These are phyloP conservation scores for Arabidopsis lyrata DNA, from an alignment of 441 rosid genomes.

Conservation along the genomic window DNA sequence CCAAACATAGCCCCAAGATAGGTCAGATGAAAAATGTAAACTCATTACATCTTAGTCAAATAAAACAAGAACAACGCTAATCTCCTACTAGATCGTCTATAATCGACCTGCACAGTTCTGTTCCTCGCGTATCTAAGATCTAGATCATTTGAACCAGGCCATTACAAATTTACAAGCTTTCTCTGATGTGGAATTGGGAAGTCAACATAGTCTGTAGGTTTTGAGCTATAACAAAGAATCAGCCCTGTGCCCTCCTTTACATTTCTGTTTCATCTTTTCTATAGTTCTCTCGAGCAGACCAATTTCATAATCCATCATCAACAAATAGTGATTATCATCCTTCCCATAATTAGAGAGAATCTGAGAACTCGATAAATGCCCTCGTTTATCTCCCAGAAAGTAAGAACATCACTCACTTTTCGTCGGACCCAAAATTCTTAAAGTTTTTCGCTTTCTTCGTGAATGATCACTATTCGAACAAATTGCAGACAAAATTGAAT, in stretches of 20 bases:
- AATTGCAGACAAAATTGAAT: background rate
- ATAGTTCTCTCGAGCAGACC: background rate
- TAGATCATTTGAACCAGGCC: no score
- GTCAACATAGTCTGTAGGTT: background rate
- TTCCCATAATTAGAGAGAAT: background rate
- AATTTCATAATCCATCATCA: background rate
- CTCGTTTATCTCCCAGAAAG: background rate
- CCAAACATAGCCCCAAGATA: conserved; percentile 29
- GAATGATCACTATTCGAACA: background rate
- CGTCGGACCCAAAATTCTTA: background rate
- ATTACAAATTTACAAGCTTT: conserved; percentile 24
- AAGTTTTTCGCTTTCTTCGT: background rate
- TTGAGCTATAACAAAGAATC: conserved; percentile 6
- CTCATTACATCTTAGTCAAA: background rate
- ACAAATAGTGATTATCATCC: background rate
- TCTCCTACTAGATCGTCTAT: background rate
- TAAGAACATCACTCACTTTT: conserved; percentile 1
- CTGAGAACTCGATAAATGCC: background rate
- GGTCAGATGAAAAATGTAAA: background rate
- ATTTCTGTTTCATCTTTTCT: background rate
- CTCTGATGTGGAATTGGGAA: background rate
- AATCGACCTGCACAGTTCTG: no score
- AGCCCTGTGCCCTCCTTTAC: conserved; percentile 2
- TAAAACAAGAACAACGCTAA: background rate
- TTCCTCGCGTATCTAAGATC: no score